Evolutionary conservation across 805 yeast species (phyloP).

Genomic region (Ogataea corticis): DNA sequence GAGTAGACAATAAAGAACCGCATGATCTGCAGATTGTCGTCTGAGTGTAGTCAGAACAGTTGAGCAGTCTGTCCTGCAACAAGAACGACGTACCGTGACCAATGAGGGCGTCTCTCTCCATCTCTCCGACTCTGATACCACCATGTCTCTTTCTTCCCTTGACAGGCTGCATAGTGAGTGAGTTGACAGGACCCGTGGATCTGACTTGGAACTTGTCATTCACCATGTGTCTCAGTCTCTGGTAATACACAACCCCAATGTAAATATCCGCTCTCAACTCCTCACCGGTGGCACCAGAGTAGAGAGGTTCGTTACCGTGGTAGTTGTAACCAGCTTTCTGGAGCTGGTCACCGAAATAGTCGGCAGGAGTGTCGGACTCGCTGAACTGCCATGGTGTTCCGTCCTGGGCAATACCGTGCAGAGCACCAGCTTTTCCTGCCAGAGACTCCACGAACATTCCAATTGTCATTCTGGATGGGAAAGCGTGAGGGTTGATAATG

Average conservation of each 20-base stretch:
- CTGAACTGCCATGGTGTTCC: slow-evolving; percentile 94
- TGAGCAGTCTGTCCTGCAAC: slow-evolving; percentile 90
- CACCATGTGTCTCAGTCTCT: slow-evolving; percentile 98
- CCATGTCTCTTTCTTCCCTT: slow-evolving; percentile 98
- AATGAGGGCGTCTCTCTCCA: slow-evolving; percentile 98
- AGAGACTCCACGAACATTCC: slow-evolving; percentile 98
- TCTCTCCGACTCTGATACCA: slow-evolving; percentile 99
- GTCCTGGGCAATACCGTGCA: slow-evolving; percentile 97
- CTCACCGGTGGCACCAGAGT: slow-evolving; percentile 98
- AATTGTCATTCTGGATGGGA: slow-evolving; percentile 99
- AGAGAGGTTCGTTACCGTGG: slow-evolving; percentile 99
- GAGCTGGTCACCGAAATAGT: slow-evolving; percentile 94
- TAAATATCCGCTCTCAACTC: slow-evolving; percentile 95
- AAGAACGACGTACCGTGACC: slow-evolving; percentile 98
- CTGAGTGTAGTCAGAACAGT: slow-evolving; percentile 94
- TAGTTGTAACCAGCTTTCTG: slow-evolving; percentile 87
- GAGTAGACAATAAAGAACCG: slow-evolving; percentile 90
- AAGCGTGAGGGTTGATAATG: slow-evolving; percentile 97
- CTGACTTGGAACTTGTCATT: slow-evolving; percentile 99
- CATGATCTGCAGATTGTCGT: slow-evolving; percentile 87
- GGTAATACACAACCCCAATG: slow-evolving; percentile 96
- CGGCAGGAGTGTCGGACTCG: slow-evolving; percentile 95
- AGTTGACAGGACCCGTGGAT: slow-evolving; percentile 97
- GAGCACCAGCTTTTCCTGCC: slow-evolving; percentile 98
- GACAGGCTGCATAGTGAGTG: slow-evolving; percentile 98